Base-by-base conservation (phyloP, 2,329 filamentous ascomycete species). In the Biscogniauxia mediterranea region DNA sequence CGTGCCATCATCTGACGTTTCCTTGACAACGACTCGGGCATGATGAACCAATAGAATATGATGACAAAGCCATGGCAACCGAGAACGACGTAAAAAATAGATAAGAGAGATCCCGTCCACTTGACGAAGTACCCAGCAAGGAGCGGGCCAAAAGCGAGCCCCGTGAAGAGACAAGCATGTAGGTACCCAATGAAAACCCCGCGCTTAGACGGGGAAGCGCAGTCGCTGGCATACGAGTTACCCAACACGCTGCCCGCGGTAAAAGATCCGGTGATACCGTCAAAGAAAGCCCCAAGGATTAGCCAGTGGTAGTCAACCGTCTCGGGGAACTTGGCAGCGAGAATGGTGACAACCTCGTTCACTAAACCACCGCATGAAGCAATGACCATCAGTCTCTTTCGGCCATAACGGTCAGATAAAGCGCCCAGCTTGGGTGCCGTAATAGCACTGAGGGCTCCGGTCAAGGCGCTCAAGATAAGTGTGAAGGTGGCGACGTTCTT, bases 151-250 rank as follows among this genome's bases (percentile, higher is more conserved):
- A 94, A 77, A 0, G 95, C 94, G 53, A 98, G 86, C n/a, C 95
- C 95, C 1, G 85, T 83, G 75, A 97, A 98, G 8, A 99, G 81
- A 67, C 89, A 93, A 11, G 92, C 93, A 70, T 98, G 92, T 69
- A 98, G 89, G 73, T 93, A 94, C 6, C 92, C 93, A 74, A 98
- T 95, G 4, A 88, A 86, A 7, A 96, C 90, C 62, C 89, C 91
- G 20, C 95, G 87, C 70, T 86, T 86, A 28, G 90, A 89, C 0
- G 93, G 91, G 3, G 90, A 81, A 0, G 93, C 94, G 75, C 92
- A 97, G 75, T 99, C 95, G 50, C 92, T 89, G 13, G 91, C 89
- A 75, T 98, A 99, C 0, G 94, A 92, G 74, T 96, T 89, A 21
- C 87, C 88, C 61, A 96, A 79, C 20, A 89, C 79, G 53, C 89